A percentile compares a stretch with the other conserved stretches of the same genome.
These are phyloP conservation scores for Cyclospora cayetanensis DNA, from an alignment of 169 alveolate species.

Conservation along the genomic window DNA sequence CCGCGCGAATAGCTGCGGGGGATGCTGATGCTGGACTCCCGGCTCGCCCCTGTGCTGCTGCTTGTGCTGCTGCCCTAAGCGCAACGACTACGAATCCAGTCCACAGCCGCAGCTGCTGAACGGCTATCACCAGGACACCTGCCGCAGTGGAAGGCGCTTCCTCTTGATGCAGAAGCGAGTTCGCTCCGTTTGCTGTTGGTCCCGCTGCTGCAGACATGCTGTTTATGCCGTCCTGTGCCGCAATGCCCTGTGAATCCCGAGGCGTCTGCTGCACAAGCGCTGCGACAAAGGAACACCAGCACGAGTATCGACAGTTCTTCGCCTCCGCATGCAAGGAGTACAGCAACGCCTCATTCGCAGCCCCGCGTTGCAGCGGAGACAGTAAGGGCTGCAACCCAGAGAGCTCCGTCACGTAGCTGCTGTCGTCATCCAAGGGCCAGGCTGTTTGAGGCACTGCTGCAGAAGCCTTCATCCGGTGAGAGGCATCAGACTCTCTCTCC, in stretches of 20 bases:
- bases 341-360: not conserved
- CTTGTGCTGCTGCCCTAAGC: not conserved
- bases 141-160: not conserved
- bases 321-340: not conserved
- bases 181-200: not conserved
- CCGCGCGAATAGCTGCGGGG: not conserved
- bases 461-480: not conserved
- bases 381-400: not conserved
- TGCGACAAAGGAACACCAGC: constrained; percentile 29
- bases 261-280: not conserved
- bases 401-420: constrained; percentile 1
- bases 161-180: not conserved
- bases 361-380: constrained; percentile 3
- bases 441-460: constrained; percentile 28
- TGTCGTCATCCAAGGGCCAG: constrained; percentile 2
- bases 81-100: not conserved
- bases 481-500: not conserved
- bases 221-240: not conserved
- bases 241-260: not conserved
- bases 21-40: not conserved
- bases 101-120: constrained; percentile 28
- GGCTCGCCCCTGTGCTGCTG: constrained; percentile 24
- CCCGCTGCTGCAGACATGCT: not conserved
- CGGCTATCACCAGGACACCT: not conserved
- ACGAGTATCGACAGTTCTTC: not conserved